Evolutionary conservation across 768 basidiomycete species (phyloP), one percentile per base, ranked within the genome.

Genomic region (Lentinula boryana): DNA sequence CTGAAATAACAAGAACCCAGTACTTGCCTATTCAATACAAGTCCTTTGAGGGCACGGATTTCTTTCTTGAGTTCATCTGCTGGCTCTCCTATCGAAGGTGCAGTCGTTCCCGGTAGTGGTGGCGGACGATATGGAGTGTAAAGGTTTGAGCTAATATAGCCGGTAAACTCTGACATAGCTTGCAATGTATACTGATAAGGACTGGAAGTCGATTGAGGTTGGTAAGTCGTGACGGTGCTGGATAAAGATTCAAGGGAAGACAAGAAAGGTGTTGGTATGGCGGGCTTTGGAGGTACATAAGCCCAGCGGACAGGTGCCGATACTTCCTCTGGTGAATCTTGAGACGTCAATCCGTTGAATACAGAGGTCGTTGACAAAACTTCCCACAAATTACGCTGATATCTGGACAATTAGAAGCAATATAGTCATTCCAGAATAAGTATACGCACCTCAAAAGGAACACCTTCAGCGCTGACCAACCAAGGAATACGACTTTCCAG

Each of bases 31-130:
- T 89, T 93, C 48, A 93, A 74, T 51, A 89, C 88, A 21, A 92
- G 78, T 8, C 90, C 89, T 67, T 92, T 93, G 66, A 93, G 71
- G 12, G 88, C 86, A 60, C 88, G 78, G 49, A 93, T 87, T 68
- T 93, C 91, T 62, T 84, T 79, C 61, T 82, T 80, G 12, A 91
- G 69, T 59, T 91, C 89, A 64, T 91, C 90, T 68, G 85, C 86
- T 49, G 84, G 76, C 2, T 80, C 75, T 41, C 67, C 69, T 35
- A 73, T 57, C 9, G 62, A 59, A 16, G 65, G 66, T 32, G 66
- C 64, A 33, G 63, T 6, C 7, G 27, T 64, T n/a, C 63, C 71
- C 23, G 66, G 62, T 27, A 75, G 63, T 3, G 68, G 23, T 18
- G 74, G 64, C 2, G 74, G 65, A 46, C 75, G 75, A 65, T 76